Evolutionary conservation across 2,329 filamentous ascomycete species (phyloP).

Genomic region (Alternaria burnsii): DNA sequence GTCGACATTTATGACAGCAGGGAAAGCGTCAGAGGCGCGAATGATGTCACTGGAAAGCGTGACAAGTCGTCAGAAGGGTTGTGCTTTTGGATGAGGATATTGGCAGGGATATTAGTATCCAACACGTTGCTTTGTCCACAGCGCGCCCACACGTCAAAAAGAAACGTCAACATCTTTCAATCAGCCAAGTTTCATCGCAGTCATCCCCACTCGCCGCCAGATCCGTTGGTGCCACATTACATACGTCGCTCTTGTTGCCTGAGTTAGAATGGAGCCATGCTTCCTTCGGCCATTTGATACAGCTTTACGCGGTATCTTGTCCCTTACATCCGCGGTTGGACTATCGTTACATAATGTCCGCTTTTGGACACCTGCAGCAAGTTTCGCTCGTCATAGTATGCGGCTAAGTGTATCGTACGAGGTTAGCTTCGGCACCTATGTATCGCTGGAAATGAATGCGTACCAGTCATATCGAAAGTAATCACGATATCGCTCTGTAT

Average conservation of each 20-base stretch:
- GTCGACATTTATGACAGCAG: background rate
- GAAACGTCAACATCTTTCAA: background rate
- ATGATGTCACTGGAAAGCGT: background rate
- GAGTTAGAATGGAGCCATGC: background rate
- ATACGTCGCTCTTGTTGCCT: background rate
- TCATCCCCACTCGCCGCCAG: background rate
- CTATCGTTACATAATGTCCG: background rate
- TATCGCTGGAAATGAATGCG: background rate
- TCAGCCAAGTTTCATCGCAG: background rate
- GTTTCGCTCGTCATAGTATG: background rate
- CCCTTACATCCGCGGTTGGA: background rate
- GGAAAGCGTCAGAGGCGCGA: background rate
- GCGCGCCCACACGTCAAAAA: background rate
- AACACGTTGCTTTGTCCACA: conserved; percentile 7
- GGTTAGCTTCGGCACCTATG: background rate
- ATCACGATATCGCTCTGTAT: background rate
- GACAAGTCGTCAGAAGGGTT: background rate
- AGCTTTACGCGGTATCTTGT: background rate
- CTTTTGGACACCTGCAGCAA: background rate
- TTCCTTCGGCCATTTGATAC: background rate
- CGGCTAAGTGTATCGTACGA: background rate
- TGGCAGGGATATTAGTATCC: conserved; percentile 9
- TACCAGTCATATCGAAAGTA: background rate
- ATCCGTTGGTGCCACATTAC: background rate
- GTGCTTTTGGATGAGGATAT: background rate